Base-by-base conservation (phyloP, 202 grass and related monocot genomes). In the Hordeum pubiflorum region DNA sequence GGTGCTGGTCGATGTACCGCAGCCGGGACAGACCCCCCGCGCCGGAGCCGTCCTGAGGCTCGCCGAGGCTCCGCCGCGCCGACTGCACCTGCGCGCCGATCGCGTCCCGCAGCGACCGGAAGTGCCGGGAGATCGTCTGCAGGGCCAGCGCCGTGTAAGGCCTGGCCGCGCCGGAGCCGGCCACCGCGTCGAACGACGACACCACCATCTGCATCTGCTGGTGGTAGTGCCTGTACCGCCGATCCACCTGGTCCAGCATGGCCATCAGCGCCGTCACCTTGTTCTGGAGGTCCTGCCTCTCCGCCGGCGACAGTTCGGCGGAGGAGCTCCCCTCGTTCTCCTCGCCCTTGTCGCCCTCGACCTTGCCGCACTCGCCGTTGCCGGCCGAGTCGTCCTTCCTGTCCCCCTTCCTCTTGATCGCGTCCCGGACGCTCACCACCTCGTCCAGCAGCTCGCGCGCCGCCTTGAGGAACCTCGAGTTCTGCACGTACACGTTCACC, bases 161-260 rank as follows among this genome's bases (percentile, higher is more conserved):
- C 79, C 38, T 85, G 41, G 92, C 91, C 78, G 92, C 86, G 31
- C 91, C 85, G 46, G 80, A 46, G 59, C 96, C 91, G 7, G 89
- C 90, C 74, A 90, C 87, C 18, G 70, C 74, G 77, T 99, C 96
- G 73, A 96, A 96, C 0, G 85, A 89, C 12, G 96, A 89, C 78
- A 83, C 71, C 10, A 99, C 87, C 2, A 96, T 87, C 84, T 93
- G 89, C 92, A 99, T 99, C 32, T 96, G 91, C 38, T 91, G 85
- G 61, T 64, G 84, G 85, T 96, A 99, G 57, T 94, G 93, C 85
- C 87, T 96, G 81, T 99, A 99, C 74, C 93, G 81, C 34, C 92
- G 76, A 38, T 99, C 96, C 6, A 99, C 92, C 92, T 99, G 90
- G 81, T 99, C 96, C 52, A 99, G 79, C 85, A 99, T 94, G 13